These are phyloP conservation scores for Psilocybe subaeruginosa DNA, from an alignment of 768 basidiomycete genomes.

Conservation along the genomic window DNA sequence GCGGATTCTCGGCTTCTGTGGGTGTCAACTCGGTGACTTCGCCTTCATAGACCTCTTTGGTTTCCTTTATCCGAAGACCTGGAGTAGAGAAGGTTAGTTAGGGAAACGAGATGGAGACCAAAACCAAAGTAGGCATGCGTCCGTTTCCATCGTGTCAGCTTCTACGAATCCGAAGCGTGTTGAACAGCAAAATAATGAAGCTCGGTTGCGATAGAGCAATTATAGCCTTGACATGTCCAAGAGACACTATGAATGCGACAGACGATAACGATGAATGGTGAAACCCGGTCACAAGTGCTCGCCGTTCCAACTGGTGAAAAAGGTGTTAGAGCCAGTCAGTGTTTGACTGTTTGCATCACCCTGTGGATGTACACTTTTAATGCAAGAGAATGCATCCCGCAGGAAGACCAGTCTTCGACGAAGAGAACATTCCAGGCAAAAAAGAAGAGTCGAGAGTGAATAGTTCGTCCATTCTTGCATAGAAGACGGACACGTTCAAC, in stretches of 20 bases:
- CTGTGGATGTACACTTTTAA: not conserved
- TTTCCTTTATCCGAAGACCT: constrained; percentile 98
- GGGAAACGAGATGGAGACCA: not conserved
- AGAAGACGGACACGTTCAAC: not conserved
- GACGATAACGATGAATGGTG: not conserved
- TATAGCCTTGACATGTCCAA: not conserved
- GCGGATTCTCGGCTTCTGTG: constrained; percentile 94
- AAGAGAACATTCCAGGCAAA: not conserved
- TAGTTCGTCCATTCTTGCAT: not conserved
- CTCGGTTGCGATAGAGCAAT: constrained; percentile 1
- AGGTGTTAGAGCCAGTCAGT: not conserved
- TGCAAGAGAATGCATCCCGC: not conserved
- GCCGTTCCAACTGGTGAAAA: not conserved
- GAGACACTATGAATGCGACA: not conserved
- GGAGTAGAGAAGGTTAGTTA: constrained; percentile 9
- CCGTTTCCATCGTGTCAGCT: not conserved
- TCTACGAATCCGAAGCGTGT: not conserved
- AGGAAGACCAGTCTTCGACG: not conserved
- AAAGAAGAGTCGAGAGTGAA: not conserved
- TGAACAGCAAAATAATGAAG: not conserved
- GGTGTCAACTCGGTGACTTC: constrained; percentile 98
- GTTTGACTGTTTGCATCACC: not conserved
- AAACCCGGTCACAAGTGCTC: not conserved
- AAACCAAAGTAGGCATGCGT: not conserved
- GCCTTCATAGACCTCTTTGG: constrained; percentile 98